Evolutionary conservation across 2,329 filamentous ascomycete genomes (phyloP).

Genomic region (Arthroderma sp.): DNA sequence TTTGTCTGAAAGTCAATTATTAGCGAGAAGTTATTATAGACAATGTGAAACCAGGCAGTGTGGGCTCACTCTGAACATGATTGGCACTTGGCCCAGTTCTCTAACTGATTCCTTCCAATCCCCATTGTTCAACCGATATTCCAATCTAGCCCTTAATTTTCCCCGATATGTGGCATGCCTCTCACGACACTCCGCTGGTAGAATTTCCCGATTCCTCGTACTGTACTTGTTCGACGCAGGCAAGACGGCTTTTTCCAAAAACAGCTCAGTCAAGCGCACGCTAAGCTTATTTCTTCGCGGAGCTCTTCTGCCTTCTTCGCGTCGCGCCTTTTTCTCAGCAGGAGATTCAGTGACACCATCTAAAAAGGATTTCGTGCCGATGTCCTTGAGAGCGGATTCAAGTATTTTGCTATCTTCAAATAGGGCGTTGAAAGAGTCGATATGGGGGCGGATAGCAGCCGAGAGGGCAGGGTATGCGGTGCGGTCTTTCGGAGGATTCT

Average conservation of each 20-base stretch:
- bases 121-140: slow-evolving; percentile 76
- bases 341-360: slow-evolving; percentile 52
- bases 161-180: slow-evolving; percentile 84
- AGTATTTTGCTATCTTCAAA: slow-evolving; percentile 63
- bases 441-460: slow-evolving; percentile 76
- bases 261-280: slow-evolving; percentile 67
- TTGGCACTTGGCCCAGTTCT: slow-evolving; percentile 76
- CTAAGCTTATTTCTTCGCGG: slow-evolving; percentile 58
- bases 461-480: slow-evolving; percentile 80
- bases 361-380: slow-evolving; percentile 75
- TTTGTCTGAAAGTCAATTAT: slow-evolving; percentile 50
- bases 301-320: slow-evolving; percentile 41
- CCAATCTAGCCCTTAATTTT: slow-evolving; percentile 67
- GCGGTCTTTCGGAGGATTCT: slow-evolving; percentile 72
- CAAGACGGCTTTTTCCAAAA: slow-evolving; percentile 67
- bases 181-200: slow-evolving; percentile 87
- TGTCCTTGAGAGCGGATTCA: slow-evolving; percentile 67
- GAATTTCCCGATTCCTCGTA: slow-evolving; percentile 64
- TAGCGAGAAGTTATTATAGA: slow-evolving; percentile 1
- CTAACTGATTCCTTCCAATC: slow-evolving; percentile 70
- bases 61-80: slow-evolving; percentile 71
- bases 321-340: slow-evolving; percentile 24
- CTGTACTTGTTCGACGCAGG: slow-evolving; percentile 74
- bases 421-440: slow-evolving; percentile 88
- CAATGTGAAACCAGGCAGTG: slow-evolving; percentile 6